A percentile compares a stretch with the other conserved stretches of the same genome.
phyloP scores from a whole-genome alignment of 148 eudicot genomes.

The Amaranthus hypochondriacus region DNA sequence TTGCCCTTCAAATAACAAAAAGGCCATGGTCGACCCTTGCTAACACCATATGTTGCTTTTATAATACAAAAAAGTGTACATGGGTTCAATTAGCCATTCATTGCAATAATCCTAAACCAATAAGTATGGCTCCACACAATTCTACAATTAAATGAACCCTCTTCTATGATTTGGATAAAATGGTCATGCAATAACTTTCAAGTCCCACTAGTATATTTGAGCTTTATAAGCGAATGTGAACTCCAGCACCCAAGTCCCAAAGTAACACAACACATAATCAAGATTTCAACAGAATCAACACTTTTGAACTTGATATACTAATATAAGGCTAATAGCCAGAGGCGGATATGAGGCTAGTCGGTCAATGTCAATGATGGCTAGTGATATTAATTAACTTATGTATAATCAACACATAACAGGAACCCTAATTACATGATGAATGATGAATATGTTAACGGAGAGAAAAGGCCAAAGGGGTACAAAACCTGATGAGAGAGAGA shows the following conservation, averaged over 20 bases:
- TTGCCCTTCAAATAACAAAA: too few species aligned
- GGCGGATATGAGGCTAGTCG: too few species aligned
- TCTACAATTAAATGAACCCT: not conserved
- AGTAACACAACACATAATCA: not conserved
- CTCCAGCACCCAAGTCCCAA: not conserved
- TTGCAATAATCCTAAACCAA: too few species aligned
- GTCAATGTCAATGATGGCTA: not conserved
- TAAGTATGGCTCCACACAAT: too few species aligned
- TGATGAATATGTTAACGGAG: not conserved
- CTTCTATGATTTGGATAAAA: not conserved
- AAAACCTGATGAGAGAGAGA: too few species aligned
- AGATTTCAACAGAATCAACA: too few species aligned
- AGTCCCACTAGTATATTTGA: not conserved
- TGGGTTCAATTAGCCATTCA: too few species aligned
- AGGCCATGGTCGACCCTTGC: too few species aligned
- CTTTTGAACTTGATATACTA: conserved; percentile 3
- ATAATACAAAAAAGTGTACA: too few species aligned
- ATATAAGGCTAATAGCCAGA: not conserved
- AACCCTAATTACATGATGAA: not conserved
- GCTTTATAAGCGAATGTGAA: not conserved
- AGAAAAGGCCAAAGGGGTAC: too few species aligned
- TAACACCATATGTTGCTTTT: too few species aligned
- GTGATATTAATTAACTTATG: not conserved
- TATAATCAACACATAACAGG: not conserved
- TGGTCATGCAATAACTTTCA: not conserved